Evolutionary conservation across 495 filamentous ascomycete species (phyloP).

Genomic region (Cercophora scortea): DNA sequence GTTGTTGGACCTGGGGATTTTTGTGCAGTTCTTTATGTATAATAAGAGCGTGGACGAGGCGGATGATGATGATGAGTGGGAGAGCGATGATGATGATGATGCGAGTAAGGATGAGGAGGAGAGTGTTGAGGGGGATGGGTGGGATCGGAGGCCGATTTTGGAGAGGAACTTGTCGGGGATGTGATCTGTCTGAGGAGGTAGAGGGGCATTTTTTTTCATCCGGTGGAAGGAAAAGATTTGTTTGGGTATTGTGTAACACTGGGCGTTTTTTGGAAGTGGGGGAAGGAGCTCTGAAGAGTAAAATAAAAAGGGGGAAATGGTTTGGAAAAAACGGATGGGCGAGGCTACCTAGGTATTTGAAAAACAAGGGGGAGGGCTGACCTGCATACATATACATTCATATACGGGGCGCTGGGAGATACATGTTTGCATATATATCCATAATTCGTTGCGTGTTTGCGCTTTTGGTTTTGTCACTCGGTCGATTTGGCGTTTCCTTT

Average conservation of each 20-base stretch:
- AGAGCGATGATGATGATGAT: slow-evolving; percentile 1
- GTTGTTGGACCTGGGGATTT: slow-evolving; percentile 74
- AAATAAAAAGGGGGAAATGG: background rate
- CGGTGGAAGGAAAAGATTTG: too few species aligned
- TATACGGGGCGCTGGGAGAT: too few species aligned
- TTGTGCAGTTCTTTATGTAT: slow-evolving; percentile 89
- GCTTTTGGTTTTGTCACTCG: too few species aligned
- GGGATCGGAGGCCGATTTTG: slow-evolving; percentile 32
- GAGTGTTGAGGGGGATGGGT: slow-evolving; percentile 15
- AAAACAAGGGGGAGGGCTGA: too few species aligned
- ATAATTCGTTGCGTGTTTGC: too few species aligned
- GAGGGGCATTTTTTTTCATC: too few species aligned
- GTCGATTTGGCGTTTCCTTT: too few species aligned
- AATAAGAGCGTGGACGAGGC: slow-evolving; percentile 23
- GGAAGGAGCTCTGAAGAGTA: background rate
- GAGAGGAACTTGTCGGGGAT: slow-evolving; percentile 21
- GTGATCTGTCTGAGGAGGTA: too few species aligned
- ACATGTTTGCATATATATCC: too few species aligned
- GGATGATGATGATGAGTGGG: slow-evolving; percentile 8
- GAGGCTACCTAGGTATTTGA: too few species aligned
- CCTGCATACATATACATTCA: too few species aligned
- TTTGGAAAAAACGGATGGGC: too few species aligned
- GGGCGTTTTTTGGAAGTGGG: background rate
- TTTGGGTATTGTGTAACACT: background rate
- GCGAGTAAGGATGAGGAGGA: slow-evolving; percentile 16